These are phyloP conservation scores for Debaryomyces maramus DNA, from an alignment of 805 yeast genomes.

Conservation along the genomic window DNA sequence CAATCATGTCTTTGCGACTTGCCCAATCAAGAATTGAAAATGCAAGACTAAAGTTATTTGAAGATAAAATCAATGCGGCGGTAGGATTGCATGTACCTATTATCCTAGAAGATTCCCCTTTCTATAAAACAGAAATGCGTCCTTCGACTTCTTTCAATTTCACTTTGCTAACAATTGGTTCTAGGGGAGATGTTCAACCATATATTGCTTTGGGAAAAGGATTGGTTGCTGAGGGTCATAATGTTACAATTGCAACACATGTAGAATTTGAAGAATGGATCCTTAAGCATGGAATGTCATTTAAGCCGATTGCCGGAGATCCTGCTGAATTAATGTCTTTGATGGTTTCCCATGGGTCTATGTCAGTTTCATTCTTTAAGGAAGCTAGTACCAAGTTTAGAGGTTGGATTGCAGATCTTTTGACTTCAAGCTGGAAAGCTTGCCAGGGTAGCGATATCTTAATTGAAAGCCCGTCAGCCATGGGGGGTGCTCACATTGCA, in stretches of 20 bases:
- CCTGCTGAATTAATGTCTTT: conserved; percentile 89
- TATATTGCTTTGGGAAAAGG: conserved; percentile 89
- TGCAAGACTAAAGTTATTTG: conserved; percentile 66
- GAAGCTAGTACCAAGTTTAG: conserved; percentile 82
- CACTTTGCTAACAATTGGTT: conserved; percentile 83
- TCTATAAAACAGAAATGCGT: conserved; percentile 47
- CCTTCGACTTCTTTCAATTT: conserved; percentile 59
- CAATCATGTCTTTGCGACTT: conserved; percentile 8
- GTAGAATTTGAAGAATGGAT: conserved; percentile 79
- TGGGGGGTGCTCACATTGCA: conserved; percentile 94
- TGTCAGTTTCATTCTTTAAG: conserved; percentile 76
- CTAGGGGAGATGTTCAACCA: conserved; percentile 97
- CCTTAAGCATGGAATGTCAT: conserved; percentile 60
- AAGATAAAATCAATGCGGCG: conserved; percentile 59
- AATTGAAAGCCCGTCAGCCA: conserved; percentile 94
- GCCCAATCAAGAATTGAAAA: conserved; percentile 39
- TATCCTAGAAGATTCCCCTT: conserved; percentile 65
- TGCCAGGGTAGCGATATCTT: conserved; percentile 80
- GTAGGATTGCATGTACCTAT: conserved; percentile 69
- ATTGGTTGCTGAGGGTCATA: conserved; percentile 75
- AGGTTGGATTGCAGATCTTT: conserved; percentile 77
- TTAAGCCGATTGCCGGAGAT: conserved; percentile 82
- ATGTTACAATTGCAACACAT: conserved; percentile 84
- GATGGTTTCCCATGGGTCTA: conserved; percentile 88
- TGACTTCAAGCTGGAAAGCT: conserved; percentile 79